Evolutionary conservation across 1,284 basidiomycete species (phyloP).

Genomic region (Ceratobasidium sp.): DNA sequence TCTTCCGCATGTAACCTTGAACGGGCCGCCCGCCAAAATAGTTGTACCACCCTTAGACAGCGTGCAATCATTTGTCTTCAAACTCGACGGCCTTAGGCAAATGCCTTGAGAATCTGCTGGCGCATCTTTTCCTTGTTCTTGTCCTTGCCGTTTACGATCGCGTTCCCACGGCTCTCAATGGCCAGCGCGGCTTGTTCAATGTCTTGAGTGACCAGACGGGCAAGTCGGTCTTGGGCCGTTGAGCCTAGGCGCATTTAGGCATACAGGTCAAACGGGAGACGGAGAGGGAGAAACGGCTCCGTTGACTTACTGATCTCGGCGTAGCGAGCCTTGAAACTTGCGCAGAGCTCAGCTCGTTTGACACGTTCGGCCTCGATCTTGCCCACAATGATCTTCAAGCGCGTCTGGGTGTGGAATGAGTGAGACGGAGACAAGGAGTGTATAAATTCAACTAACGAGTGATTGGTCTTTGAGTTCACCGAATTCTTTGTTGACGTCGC

Average conservation of each 20-base stretch:
- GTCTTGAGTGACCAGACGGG: conserved; percentile 7
- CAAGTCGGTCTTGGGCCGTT: background rate
- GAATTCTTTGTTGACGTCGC: conserved; percentile 3
- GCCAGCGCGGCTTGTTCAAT: conserved; percentile 9
- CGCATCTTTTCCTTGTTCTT: conserved; percentile 35
- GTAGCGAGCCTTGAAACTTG: conserved; percentile 32
- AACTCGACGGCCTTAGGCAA: conserved; percentile 6
- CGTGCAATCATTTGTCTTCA: conserved; percentile 18
- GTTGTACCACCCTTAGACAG: conserved; percentile 35
- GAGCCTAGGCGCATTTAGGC: background rate
- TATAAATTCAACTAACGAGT: background rate
- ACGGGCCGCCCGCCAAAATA: conserved; percentile 22
- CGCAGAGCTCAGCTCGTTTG: conserved; percentile 13
- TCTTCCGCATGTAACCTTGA: conserved; percentile 28
- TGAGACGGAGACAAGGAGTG: background rate
- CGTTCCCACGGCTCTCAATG: conserved; percentile 11
- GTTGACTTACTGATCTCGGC: conserved; percentile 21
- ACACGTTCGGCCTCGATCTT: conserved; percentile 22
- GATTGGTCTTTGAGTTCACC: conserved; percentile 29
- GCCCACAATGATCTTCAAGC: conserved; percentile 9
- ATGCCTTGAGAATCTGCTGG: conserved; percentile 34
- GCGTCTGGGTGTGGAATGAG: background rate
- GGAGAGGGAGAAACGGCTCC: background rate
- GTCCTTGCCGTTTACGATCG: conserved; percentile 28
- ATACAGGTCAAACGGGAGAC: background rate